Evolutionary conservation across 179 eudicot genomes (phyloP).

Genomic region (Patellifolia procumbens): DNA sequence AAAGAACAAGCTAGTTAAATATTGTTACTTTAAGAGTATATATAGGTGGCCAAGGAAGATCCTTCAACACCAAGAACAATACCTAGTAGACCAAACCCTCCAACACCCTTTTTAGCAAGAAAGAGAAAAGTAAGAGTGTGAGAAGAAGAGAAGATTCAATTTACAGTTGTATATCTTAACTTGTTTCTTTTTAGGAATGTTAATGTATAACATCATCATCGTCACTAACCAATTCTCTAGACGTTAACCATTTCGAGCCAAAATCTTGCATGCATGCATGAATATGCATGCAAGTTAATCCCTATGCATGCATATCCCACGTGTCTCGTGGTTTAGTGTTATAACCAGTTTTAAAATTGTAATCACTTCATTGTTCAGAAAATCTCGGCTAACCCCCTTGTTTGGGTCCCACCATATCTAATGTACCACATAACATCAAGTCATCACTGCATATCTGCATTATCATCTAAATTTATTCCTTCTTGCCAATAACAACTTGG

Average conservation of each 20-base stretch:
- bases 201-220: conserved; percentile 36
- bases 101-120: conserved; percentile 37
- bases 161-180: conserved; percentile 26
- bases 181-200: conserved; percentile 41
- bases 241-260: conserved; percentile 27
- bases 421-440: conserved; percentile 29
- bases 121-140: not conserved
- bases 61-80: conserved; percentile 35
- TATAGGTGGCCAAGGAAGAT: conserved; percentile 40
- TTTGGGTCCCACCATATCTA: conserved; percentile 53
- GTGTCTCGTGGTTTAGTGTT: conserved; percentile 44
- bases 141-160: conserved; percentile 26
- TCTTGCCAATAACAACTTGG: not conserved
- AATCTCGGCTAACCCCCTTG: not conserved
- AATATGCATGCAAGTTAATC: conserved; percentile 54
- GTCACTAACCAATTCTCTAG: conserved; percentile 14
- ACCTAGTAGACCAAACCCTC: conserved; percentile 43
- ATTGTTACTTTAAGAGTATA: conserved; percentile 22
- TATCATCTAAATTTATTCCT: too few species aligned
- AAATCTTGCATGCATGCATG: conserved; percentile 44
- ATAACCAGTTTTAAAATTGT: not conserved
- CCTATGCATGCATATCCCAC: conserved; percentile 41
- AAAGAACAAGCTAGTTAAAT: not conserved
- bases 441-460: too few species aligned
- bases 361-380: not conserved